Conservation (phyloP, 352 stramenopile genomes). For the Phytophthora hibernalis region DNA sequence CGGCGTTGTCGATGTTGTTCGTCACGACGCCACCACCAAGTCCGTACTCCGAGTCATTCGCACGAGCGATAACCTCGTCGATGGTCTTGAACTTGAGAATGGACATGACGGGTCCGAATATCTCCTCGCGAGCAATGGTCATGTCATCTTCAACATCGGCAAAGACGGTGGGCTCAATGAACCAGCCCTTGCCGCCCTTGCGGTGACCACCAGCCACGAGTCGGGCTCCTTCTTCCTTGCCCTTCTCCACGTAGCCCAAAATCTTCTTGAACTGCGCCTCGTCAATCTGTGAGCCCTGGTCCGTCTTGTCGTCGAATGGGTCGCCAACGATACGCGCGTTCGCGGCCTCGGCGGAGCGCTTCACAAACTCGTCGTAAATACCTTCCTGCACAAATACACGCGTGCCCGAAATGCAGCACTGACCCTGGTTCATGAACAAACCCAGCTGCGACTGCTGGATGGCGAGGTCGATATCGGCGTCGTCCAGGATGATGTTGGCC, state of each 20-base stretch:
- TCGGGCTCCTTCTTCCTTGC: constrained; percentile 82
- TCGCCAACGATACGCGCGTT: constrained; percentile 62
- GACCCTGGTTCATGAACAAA: constrained; percentile 90
- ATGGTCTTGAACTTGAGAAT: constrained; percentile 94
- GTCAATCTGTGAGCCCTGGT: constrained; percentile 72
- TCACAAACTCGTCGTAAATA: constrained; percentile 90
- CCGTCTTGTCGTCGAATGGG: constrained; percentile 46
- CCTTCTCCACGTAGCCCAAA: constrained; percentile 80
- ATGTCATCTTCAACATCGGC: too few species aligned
- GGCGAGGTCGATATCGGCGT: constrained; percentile 74
- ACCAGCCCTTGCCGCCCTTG: constrained; percentile 79
- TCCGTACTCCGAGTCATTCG: constrained; percentile 90
- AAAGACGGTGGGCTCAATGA: constrained; percentile 92
- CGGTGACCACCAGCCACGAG: constrained; percentile 82
- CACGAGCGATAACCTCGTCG: constrained; percentile 83
- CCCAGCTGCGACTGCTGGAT: constrained; percentile 57
- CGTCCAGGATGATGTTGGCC: constrained; percentile 74
- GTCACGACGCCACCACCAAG: constrained; percentile 93
- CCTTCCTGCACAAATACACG: constrained; percentile 91
- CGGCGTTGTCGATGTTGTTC: constrained; percentile 80
- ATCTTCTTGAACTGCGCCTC: constrained; percentile 84
- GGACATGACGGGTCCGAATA: too few species aligned
- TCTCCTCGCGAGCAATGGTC: too few species aligned
- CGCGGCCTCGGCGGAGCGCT: constrained; percentile 56
- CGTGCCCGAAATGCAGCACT: constrained; percentile 87